Base-by-base conservation (phyloP, 1,284 basidiomycete species). In the Cryptococcus neoformans region DNA sequence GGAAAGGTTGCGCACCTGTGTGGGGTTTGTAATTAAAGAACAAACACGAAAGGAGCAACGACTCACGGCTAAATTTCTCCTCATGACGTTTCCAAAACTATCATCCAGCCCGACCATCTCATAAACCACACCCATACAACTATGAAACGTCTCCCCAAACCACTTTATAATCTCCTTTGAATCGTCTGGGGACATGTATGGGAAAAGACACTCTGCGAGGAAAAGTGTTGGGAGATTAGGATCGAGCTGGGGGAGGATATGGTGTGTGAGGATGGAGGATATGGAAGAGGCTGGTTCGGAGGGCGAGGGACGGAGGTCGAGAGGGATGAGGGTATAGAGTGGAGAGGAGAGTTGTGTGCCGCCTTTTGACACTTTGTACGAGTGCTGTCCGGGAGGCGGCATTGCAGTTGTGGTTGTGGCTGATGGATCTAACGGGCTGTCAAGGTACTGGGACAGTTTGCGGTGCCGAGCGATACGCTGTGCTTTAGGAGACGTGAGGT, bases 71-170 rank as follows among this genome's bases (percentile, higher is more conserved):
- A 96, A 80, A 73, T 96, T 96, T 45, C 83, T 83, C 56, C 86
- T 79, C 92, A 96, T 95, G 21, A 96, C 88, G 28, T 81, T 81
- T 6, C 93, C 92, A 75, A 96, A 96, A 0, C 85, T 72, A 71
- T 95, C 92, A 12, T 85, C 79, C 3, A 95, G 78, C 0, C 86
- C 86, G 66, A 90, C 92, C 87, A 95, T 95, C 73, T 96, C 93
- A 69, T 96, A 96, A 10, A 91, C 82, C 8, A 92, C 73, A 4
- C 75, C 77, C 2, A 68, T 64, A 34, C 61, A 67, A 11, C 57
- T 46, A 1, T 51, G 46, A 54, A 87, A 87, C 58, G 82, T 82
- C 49, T 83, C 77, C 0, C 83, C 80, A 69, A 93, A 92, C 88
- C 89, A 93, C 40, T 79, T 71, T 5, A 95, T 78, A n/a, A 95